Conservation (phyloP, 768 basidiomycete genomes). For the Lentinula guzmanii region DNA sequence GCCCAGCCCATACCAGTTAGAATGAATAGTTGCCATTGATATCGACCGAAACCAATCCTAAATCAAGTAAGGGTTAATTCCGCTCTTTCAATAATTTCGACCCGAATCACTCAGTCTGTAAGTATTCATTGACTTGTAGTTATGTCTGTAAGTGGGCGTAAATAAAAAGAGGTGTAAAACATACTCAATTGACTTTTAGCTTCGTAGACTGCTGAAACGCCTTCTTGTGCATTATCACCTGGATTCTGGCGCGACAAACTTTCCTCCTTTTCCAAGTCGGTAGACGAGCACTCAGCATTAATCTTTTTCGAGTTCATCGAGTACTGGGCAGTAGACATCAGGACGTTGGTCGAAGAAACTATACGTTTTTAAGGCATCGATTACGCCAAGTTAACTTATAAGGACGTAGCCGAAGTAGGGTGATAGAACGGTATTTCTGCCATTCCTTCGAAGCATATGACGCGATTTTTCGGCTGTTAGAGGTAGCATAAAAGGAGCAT, state of each 20-base stretch:
- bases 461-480: no score
- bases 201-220: conserved; percentile 24
- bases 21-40: conserved; percentile 41
- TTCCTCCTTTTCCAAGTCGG: neutral
- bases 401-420: neutral
- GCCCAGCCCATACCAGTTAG: conserved; percentile 44
- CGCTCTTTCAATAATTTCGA: neutral
- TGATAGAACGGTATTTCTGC: neutral
- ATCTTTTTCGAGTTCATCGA: neutral
- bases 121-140: conserved; percentile 34
- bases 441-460: neutral
- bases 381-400: neutral
- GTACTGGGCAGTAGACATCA: neutral
- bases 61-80: neutral
- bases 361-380: neutral
- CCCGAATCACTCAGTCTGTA: conserved; percentile 36
- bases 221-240: conserved; percentile 6
- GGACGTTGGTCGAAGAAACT: neutral
- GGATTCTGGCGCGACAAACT: neutral
- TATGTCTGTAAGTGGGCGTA: neutral
- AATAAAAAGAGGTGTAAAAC: neutral
- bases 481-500: neutral
- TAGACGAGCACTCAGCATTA: neutral
- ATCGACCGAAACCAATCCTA: conserved; percentile 45
- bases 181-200: conserved; percentile 26